Base-by-base conservation (phyloP, 345 rosid genomes). In the Kandelia obovata region DNA sequence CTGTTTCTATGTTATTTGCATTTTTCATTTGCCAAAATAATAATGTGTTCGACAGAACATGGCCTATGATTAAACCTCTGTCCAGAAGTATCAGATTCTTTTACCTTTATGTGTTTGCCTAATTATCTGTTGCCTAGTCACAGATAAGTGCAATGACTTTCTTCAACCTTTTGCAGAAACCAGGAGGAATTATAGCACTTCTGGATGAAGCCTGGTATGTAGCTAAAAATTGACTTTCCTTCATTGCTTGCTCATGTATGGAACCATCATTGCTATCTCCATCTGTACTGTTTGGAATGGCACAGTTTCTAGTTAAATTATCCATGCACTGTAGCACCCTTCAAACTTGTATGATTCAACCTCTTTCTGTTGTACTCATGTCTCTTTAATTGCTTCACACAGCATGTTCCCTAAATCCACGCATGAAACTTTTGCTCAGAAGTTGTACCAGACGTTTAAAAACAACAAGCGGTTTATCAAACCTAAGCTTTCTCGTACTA, bases 321-420 rank as follows among this genome's bases (percentile, higher is more conserved):
- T 30, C 39, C 21, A 59, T 16, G 13, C 49, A 28, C 28, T 28
- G 46, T 65, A 34, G 20, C 68, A n/a, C 56, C 31, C 17, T 27
- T 67, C 66, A 66, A 47, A 19, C 62, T 67, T 60, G 28, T 67
- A n/a, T 61, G 17, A 46, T 66, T 56, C 47, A 8, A 57, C 5
- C 47, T 55, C 13, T 69, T 80, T 26, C 56, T 7, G 60, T 74
- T 67, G 53, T 32, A 58, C 79, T 75, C 67, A 65, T 66, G 58
- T 73, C 52, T 70, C 5, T 63, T 71, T 72, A 56, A 52, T 71
- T 77, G 71, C 75, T 78, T 77, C 60, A 60, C 65, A 69, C 92
- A 95, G 97, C 75, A 95, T 95, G 99, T 95, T 95, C 65, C 97
- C 98, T 2, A 95, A 87, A 83, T 95, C 99, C 20, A 95, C 99